Evolutionary conservation across 2,329 filamentous ascomycete species (phyloP), one percentile per base, ranked within the genome.

Genomic region (Monosporascus sp.): DNA sequence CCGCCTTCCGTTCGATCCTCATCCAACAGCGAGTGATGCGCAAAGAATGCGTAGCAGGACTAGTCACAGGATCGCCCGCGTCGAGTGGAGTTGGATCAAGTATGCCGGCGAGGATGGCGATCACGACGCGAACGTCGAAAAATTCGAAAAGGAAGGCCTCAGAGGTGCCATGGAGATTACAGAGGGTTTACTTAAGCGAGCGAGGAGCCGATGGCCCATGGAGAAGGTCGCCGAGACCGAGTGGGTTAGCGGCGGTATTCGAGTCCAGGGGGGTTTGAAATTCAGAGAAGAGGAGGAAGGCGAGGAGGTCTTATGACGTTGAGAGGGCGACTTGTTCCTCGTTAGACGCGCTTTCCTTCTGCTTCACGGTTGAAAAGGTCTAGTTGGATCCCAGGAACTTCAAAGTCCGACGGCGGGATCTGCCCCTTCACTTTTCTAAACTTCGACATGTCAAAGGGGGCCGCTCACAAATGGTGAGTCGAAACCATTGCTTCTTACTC

Each of bases 11-110:
- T 99, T 99, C 62, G 94, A 99, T 67, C 89, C 91, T 0, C 82
- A 89, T 5, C 92, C 93, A 0, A 87, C 88, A 17, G 88, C 89
- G 62, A 87, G 85, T 48, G 90, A 91, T 63, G 84, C 84, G 26
- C 81, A 87, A 58, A 84, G 87, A 61, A 87, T 90, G 80, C 78
- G 88, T 63, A 92, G 88, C 61, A 80, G 90, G 52, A 93, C 90
- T 0, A 93, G 88, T 50, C 94, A 99, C 68, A 86, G 92, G n/a
- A 97, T 99, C 56, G 94, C 94, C 2, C 81, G 94, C 37, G 89
- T 92, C 49, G 94, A 99, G 67, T 99, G 94, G 94, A 85, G 88
- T 48, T 99, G 94, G 94, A 85, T 91, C 56, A 84, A 88, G 55
- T 96, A 88, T 66, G 91, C 86, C 2, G 87, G 91, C 53, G 84